Evolutionary conservation across 148 eudicot genomes (phyloP).

Genomic region (Rhododendron vialii): DNA sequence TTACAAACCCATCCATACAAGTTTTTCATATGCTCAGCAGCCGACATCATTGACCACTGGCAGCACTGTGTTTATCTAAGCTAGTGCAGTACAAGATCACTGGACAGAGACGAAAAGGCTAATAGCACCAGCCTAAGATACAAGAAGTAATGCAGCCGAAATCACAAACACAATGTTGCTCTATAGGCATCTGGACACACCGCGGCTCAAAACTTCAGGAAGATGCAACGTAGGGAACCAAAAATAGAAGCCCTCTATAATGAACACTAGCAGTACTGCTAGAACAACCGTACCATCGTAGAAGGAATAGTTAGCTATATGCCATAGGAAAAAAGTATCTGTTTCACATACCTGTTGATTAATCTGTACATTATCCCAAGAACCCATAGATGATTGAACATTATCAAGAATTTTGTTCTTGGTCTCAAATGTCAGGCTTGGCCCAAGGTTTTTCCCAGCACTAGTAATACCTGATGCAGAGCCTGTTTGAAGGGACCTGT

Average conservation of each 20-base stretch:
- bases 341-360: constrained; percentile 54
- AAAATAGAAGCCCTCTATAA: constrained; percentile 1
- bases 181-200: not conserved
- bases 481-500: constrained; percentile 45
- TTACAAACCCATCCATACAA: not conserved
- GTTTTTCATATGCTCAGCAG: not conserved
- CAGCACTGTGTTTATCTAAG: not conserved
- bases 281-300: not conserved
- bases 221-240: not conserved
- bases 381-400: constrained; percentile 44
- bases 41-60: not conserved
- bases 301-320: not conserved
- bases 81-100: not conserved
- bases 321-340: not conserved
- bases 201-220: not conserved
- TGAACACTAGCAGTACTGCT: not conserved
- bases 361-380: constrained; percentile 48
- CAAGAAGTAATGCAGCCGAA: not conserved
- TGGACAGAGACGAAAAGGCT: not conserved
- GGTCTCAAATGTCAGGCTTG: constrained; percentile 38
- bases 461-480: constrained; percentile 27
- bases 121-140: not conserved
- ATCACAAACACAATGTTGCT: not conserved
- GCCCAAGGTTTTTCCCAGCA: constrained; percentile 31
- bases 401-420: constrained; percentile 41